Evolutionary conservation across 768 basidiomycete genomes (phyloP), one percentile per base, ranked within the genome.

Genomic region (Kwoniella heveanensis): DNA sequence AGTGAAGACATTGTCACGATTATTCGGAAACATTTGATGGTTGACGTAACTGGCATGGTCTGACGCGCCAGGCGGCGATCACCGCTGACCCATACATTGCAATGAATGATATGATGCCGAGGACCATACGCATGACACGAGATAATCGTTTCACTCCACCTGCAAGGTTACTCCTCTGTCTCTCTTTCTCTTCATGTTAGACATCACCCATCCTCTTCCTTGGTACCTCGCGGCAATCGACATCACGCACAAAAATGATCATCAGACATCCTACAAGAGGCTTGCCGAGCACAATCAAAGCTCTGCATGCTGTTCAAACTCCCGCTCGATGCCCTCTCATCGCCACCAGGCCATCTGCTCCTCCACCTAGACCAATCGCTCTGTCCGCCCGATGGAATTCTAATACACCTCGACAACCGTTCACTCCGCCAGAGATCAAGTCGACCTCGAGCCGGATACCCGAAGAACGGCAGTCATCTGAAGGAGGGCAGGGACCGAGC

Each of bases 351-450:
- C 9, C 39, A 3, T 3, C 39, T 10, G 39, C 15, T 17, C 39
- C 39, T 9, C 19, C 39, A 9, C 17, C 17, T 3, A n/a, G n/a
- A n/a, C 19, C 39, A 9, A 27, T 39, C 48, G 48, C 48, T 49
- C 21, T 29, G 22, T 17, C 58, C 25, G 46, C 39, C 19, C 36
- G 65, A 57, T 60, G 26, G 51, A 67, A 67, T 22, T 67, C 66
- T 32, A 61, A 61, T n/a, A 47, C 50, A 29, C 51, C 56, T 29
- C 49, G 37, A 59, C 50, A 52, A 13, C 63, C 63, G 21, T 55
- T 25, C 24, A 51, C 50, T 7, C 63, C 50, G 19, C 63, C 47
- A 46, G 25, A 56, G 32, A 17, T 57, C 65, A 57, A 65, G 22
- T 37, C 47, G 7, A 27, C 30, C 8, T 48, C 62, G n/a, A 27